A percentile compares a stretch with the other conserved stretches of the same genome.
Conservation (phyloP, 495 filamentous ascomycete genomes). For the Aspergillus heteromorphus region DNA sequence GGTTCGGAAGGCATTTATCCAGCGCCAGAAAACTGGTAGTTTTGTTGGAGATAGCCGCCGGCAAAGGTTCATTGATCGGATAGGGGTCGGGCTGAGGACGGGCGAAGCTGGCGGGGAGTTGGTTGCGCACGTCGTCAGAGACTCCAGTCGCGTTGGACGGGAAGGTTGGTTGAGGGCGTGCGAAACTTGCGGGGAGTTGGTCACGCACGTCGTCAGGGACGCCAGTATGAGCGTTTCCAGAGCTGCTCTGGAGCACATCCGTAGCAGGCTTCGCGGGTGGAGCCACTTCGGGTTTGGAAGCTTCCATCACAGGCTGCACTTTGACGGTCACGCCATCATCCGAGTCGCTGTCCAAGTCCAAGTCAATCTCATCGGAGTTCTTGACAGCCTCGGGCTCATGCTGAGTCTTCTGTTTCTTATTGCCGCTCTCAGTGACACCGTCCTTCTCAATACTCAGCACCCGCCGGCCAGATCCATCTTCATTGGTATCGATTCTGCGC, state of each 20-base stretch:
- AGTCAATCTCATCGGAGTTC: slow-evolving; percentile 49
- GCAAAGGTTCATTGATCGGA: slow-evolving; percentile 38
- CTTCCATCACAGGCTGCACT: background rate
- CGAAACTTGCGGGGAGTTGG: slow-evolving; percentile 63
- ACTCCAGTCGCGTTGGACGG: slow-evolving; percentile 25
- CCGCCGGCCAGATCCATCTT: slow-evolving; percentile 19
- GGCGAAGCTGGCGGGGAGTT: slow-evolving; percentile 62
- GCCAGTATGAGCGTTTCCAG: slow-evolving; percentile 7
- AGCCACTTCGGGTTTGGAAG: slow-evolving; percentile 12
- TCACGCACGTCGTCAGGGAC: slow-evolving; percentile 56
- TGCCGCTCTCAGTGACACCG: slow-evolving; percentile 2
- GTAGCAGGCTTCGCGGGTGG: background rate
- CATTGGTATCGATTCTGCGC: slow-evolving; percentile 18
- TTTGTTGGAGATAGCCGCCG: slow-evolving; percentile 59
- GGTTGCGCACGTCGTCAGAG: slow-evolving; percentile 55
- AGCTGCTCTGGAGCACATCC: background rate
- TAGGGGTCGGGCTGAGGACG: slow-evolving; percentile 28
- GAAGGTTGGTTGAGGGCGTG: slow-evolving; percentile 29
- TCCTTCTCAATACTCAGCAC: slow-evolving; percentile 10
- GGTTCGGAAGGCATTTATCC: slow-evolving; percentile 69
- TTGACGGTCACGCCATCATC: slow-evolving; percentile 9
- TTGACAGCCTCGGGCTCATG: slow-evolving; percentile 17
- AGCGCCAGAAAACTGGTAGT: slow-evolving; percentile 82
- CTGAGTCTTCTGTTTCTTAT: slow-evolving; percentile 23
- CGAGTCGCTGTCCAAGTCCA: slow-evolving; percentile 50